Conservation (phyloP, 2,329 filamentous ascomycete genomes). For the Paecilomyces fulvus region DNA sequence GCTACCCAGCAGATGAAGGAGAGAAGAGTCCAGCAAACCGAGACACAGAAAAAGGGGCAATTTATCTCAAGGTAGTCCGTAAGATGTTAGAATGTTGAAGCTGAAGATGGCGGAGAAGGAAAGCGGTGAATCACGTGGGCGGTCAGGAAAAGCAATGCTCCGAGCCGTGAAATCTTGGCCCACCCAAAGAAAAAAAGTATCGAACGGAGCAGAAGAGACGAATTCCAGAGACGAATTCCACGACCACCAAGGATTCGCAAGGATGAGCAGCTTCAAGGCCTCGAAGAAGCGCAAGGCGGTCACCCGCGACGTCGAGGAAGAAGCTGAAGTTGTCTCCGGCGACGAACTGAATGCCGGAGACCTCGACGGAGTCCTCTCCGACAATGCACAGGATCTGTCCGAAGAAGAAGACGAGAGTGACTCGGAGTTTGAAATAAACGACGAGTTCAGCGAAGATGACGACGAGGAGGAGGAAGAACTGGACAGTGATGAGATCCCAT, state of each 20-base stretch:
- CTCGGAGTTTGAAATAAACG: constrained; percentile 47
- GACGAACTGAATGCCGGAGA: constrained; percentile 47
- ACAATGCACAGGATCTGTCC: constrained; percentile 32
- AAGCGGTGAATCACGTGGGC: constrained; percentile 30
- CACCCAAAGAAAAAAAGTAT: constrained; percentile 17
- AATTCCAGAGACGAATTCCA: constrained; percentile 6
- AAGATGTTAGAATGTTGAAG: not conserved
- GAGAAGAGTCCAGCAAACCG: not conserved
- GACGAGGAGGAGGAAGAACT: constrained; percentile 42
- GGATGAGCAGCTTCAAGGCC: constrained; percentile 28
- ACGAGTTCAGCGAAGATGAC: constrained; percentile 43
- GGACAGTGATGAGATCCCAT: constrained; percentile 45
- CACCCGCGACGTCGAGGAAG: constrained; percentile 43
- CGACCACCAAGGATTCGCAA: constrained; percentile 5
- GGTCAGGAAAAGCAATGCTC: constrained; percentile 16
- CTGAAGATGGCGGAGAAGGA: not conserved
- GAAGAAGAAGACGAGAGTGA: constrained; percentile 31
- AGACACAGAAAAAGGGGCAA: not conserved
- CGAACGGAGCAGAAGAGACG: constrained; percentile 7
- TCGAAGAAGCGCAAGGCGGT: constrained; percentile 59
- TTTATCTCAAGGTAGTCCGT: not conserved
- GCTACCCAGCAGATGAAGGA: not conserved
- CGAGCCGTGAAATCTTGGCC: constrained; percentile 4
- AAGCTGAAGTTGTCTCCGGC: constrained; percentile 47
- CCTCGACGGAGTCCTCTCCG: constrained; percentile 35